Evolutionary conservation across 2,329 filamentous ascomycete genomes (phyloP).

Genomic region (Aspergillus hortae): DNA sequence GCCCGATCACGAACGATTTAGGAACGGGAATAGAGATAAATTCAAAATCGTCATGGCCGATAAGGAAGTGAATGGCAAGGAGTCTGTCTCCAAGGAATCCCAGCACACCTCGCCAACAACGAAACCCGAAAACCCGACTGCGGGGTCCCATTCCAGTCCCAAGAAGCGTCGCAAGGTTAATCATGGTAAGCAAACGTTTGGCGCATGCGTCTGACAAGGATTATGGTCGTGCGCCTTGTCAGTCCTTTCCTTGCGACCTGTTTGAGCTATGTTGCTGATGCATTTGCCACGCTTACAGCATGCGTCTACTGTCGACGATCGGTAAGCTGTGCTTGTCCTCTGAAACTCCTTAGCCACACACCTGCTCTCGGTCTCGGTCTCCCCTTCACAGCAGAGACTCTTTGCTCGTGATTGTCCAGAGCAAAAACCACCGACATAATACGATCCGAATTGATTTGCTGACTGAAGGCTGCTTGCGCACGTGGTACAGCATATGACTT

Average conservation of each 20-base stretch:
- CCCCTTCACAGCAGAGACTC: not conserved
- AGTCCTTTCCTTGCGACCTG: slow-evolving; percentile 12
- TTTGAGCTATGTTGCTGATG: slow-evolving; percentile 22
- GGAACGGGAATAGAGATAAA: slow-evolving; percentile 25
- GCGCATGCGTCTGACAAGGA: slow-evolving; percentile 25
- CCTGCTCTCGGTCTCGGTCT: not conserved
- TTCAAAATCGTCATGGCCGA: slow-evolving; percentile 17
- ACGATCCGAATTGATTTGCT: slow-evolving; percentile 38
- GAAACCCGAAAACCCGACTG: slow-evolving; percentile 32
- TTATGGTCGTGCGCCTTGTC: slow-evolving; percentile 14
- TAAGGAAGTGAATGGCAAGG: slow-evolving; percentile 22
- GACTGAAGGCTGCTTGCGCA: slow-evolving; percentile 40
- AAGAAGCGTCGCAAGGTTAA: slow-evolving; percentile 88
- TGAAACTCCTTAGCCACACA: not conserved
- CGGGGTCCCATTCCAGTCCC: slow-evolving; percentile 50
- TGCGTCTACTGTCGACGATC: slow-evolving; percentile 88
- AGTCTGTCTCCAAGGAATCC: slow-evolving; percentile 28
- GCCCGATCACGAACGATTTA: slow-evolving; percentile 25
- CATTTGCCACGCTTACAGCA: slow-evolving; percentile 52
- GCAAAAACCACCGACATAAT: slow-evolving; percentile 10
- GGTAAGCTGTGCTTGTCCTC: slow-evolving; percentile 58
- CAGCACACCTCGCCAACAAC: slow-evolving; percentile 21
- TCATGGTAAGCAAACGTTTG: slow-evolving; percentile 63
- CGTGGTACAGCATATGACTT: slow-evolving; percentile 77
- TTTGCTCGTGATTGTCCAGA: not conserved